Percentiles rank a stretch among this genome's conserved stretches.
Conservation (phyloP, 164 flowering plant genomes). For the Sedum album region DNA sequence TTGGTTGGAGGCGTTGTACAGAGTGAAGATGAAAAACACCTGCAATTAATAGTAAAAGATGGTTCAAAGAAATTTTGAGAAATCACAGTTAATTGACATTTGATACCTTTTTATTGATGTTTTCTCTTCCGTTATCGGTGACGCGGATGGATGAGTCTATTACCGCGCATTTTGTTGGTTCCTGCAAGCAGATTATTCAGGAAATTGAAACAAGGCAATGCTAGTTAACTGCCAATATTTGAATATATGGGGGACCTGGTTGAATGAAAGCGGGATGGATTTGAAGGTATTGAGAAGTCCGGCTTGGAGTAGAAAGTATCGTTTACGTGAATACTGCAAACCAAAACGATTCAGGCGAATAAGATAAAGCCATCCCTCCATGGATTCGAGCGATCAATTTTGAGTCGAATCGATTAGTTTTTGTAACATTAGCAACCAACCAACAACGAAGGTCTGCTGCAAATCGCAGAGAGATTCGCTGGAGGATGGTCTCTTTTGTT, state of each 20-base stretch:
- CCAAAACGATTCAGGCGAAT: slow-evolving; percentile 67
- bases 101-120: slow-evolving; percentile 56
- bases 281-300: slow-evolving; percentile 58
- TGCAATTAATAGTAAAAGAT: slow-evolving; percentile 22
- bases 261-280: slow-evolving; percentile 35
- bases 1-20: slow-evolving; percentile 58
- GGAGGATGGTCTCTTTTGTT: not conserved
- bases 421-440: not conserved
- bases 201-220: too few relatives aligned
- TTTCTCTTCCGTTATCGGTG: slow-evolving; percentile 78
- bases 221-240: too few relatives aligned
- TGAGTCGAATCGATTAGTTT: not conserved
- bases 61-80: not conserved
- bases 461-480: not conserved
- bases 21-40: slow-evolving; percentile 77
- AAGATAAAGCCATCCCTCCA: slow-evolving; percentile 79
- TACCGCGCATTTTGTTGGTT: slow-evolving; percentile 56
- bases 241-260: too few relatives aligned
- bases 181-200: slow-evolving; percentile 31
- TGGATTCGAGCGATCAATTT: too few relatives aligned
- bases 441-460: not conserved
- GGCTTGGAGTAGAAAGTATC: slow-evolving; percentile 66
- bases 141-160: slow-evolving; percentile 71
- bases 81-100: not conserved
- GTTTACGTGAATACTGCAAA: slow-evolving; percentile 59